Evolutionary conservation across 495 filamentous ascomycete genomes (phyloP).

Genomic region (Aspergillus cavernicola): DNA sequence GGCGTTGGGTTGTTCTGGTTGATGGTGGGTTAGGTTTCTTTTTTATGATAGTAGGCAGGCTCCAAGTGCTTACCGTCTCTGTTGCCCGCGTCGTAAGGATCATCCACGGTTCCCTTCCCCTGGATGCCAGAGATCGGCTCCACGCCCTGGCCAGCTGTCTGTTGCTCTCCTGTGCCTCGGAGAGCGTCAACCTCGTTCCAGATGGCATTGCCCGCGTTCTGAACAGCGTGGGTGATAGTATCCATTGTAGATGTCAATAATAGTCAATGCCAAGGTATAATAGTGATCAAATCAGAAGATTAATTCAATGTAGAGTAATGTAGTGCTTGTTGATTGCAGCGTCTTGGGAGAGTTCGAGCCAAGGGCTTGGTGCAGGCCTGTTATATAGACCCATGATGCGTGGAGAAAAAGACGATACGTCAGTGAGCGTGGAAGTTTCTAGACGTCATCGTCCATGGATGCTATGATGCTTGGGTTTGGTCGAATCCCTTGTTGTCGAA

Average conservation of each 20-base stretch:
- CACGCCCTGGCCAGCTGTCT: constrained; percentile 25
- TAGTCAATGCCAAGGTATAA: not conserved
- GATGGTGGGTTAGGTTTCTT: not conserved
- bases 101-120: constrained; percentile 31
- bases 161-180: constrained; percentile 27
- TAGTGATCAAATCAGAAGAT: not conserved
- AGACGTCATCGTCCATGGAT: constrained; percentile 9
- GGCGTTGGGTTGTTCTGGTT: constrained; percentile 8
- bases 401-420: not conserved
- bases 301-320: not conserved
- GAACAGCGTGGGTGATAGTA: constrained; percentile 32
- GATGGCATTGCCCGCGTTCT: constrained; percentile 32
- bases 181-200: constrained; percentile 28
- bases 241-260: constrained; percentile 30
- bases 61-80: constrained; percentile 9
- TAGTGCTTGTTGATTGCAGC: not conserved
- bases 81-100: constrained; percentile 36
- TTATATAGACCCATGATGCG: constrained; percentile 7
- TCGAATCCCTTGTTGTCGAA: not conserved
- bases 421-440: constrained; percentile 1
- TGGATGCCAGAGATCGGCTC: constrained; percentile 43
- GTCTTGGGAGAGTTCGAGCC: not conserved
- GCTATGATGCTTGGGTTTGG: not conserved
- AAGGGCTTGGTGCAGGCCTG: not conserved
- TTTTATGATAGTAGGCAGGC: too few relatives aligned